Evolutionary conservation across 495 filamentous ascomycete species (phyloP), one percentile per base, ranked within the genome.

Genomic region (Aspergillus ostianus): DNA sequence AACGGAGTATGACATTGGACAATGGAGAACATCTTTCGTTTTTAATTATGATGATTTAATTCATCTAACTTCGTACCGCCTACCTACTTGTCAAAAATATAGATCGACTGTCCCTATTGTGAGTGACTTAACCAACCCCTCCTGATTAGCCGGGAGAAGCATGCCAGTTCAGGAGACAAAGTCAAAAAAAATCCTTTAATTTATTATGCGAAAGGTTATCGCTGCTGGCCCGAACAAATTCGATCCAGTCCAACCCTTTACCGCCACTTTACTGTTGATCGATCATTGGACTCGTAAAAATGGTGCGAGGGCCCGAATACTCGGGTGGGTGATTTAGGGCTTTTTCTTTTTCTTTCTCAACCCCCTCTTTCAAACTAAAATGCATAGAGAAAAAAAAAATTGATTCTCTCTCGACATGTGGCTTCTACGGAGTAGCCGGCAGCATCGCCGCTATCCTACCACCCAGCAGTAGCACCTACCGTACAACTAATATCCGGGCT

Each of bases 141-240:
- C 36, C 13, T 17, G 36, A 41, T 41, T 17, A 41, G 36, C 5
- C 36, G 12, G 36, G 3, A 41, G 36, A 15, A n/a, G n/a, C n/a
- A n/a, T n/a, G n/a, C 36, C 9, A 41, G 36, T 15, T 41, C 36
- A 41, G 36, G 29, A 41, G 36, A 44, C 23, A 26, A 36, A 32
- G 12, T 32, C 19, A 15, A 55, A 23, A 23, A 4, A 15, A 8
- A 21, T 20, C 30, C 44, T 45, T 55, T 45, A 55, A 55, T 55
- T 20, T 55, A 45, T 45, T 20, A 3, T 55, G 53, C 53, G 30
- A 45, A 55, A 55, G 53, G 53, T 55, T 55, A 55, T 45, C 30
- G 36, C 29, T 30, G 26, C 23, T 29, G 23, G 26, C 26, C 26
- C 15, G 48, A 26, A 20, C 12, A 55, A 21, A n/a, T 41, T 55